phyloP scores from a whole-genome alignment of 140 eudicot species.

The Cichorium intybus region DNA sequence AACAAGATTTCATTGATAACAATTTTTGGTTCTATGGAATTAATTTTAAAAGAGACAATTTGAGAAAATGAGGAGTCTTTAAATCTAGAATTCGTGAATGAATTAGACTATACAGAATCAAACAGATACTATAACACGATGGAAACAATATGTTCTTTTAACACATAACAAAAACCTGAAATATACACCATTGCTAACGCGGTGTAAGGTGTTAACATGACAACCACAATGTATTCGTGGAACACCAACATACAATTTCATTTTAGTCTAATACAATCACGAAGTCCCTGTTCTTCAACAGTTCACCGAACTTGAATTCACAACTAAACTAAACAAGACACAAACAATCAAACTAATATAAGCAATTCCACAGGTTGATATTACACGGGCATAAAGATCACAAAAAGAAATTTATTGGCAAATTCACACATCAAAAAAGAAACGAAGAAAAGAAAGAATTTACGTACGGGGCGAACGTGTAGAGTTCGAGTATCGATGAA shows the following conservation, averaged over 20 bases:
- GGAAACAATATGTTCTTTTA: not conserved
- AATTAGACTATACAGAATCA: not conserved
- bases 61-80: not conserved
- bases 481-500: constrained; percentile 58
- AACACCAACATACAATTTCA: constrained; percentile 14
- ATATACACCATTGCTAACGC: not conserved
- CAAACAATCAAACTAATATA: not conserved
- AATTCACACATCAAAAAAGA: not conserved
- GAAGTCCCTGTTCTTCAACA: not conserved
- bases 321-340: constrained; percentile 8
- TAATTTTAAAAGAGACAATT: no score
- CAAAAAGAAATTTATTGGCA: not conserved
- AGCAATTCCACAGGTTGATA: not conserved
- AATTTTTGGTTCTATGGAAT: no score
- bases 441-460: not conserved
- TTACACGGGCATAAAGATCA: not conserved
- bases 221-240: constrained; percentile 5
- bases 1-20: no score
- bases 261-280: not conserved
- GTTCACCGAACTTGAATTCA: constrained; percentile 8
- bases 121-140: not conserved
- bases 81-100: not conserved
- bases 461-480: constrained; percentile 51
- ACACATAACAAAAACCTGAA: not conserved
- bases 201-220: not conserved